Conservation (phyloP, 768 basidiomycete species). For the Calocybe gangraenosa region DNA sequence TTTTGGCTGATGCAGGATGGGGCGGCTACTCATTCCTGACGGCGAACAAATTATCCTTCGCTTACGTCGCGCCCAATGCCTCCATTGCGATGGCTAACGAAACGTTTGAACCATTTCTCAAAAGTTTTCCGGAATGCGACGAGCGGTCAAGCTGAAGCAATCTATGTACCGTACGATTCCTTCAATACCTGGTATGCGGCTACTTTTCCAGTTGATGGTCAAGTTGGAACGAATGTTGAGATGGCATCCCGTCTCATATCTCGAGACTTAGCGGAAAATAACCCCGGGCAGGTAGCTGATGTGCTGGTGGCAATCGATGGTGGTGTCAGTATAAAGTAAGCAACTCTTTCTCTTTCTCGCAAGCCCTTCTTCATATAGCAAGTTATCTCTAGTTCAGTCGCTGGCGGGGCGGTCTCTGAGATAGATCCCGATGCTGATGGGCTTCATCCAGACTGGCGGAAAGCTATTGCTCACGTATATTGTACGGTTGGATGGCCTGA, state of each 20-base stretch:
- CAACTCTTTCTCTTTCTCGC: neutral
- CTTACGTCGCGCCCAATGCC: constrained; percentile 30
- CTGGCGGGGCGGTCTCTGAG: constrained; percentile 38
- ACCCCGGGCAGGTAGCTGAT: constrained; percentile 8
- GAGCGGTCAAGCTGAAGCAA: constrained; percentile 14
- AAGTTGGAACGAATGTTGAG: constrained; percentile 6
- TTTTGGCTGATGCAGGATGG: constrained; percentile 40
- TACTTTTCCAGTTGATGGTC: neutral
- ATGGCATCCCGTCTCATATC: constrained; percentile 7
- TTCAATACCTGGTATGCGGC: constrained; percentile 16
- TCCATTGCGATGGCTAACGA: constrained; percentile 29
- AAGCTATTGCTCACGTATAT: constrained; percentile 28
- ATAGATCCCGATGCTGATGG: constrained; percentile 32
- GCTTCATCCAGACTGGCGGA: constrained; percentile 44
- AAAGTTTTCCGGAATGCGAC: constrained; percentile 18
- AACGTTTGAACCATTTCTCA: constrained; percentile 29
- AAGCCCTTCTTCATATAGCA: too few species aligned
- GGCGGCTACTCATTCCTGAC: constrained; percentile 29
- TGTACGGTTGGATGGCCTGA: constrained; percentile 22
- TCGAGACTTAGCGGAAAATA: neutral
- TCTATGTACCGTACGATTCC: constrained; percentile 17
- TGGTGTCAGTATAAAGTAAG: neutral
- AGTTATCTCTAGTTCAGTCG: neutral
- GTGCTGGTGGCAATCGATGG: constrained; percentile 12
- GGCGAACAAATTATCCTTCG: constrained; percentile 18